These are phyloP conservation scores for Pseudogymnoascus sp. DNA, from an alignment of 2,329 filamentous ascomycete genomes.

Conservation along the genomic window DNA sequence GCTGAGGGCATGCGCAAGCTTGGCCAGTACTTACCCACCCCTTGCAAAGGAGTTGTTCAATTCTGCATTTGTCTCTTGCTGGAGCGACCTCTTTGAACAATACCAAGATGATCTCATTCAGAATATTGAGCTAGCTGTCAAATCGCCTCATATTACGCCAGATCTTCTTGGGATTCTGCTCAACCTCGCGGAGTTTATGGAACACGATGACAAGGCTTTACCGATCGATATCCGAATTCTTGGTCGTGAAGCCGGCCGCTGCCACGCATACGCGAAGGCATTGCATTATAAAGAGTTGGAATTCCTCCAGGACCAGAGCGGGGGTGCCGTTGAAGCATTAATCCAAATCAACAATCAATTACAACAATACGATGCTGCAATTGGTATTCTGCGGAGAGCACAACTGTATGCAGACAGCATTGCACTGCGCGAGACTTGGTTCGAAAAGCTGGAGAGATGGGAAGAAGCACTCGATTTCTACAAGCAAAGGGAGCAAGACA, in stretches of 20 bases:
- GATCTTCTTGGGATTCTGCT: slow-evolving; percentile 90
- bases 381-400: slow-evolving; percentile 92
- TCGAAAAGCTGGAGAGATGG: slow-evolving; percentile 96
- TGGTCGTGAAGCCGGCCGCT: slow-evolving; percentile 89
- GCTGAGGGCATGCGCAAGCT: slow-evolving; percentile 79
- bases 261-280: slow-evolving; percentile 96
- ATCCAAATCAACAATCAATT: slow-evolving; percentile 99
- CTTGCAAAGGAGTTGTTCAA: slow-evolving; percentile 94
- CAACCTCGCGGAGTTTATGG: slow-evolving; percentile 98
- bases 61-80: slow-evolving; percentile 96
- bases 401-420: slow-evolving; percentile 91
- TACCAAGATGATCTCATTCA: slow-evolving; percentile 95
- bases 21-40: slow-evolving; percentile 86
- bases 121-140: slow-evolving; percentile 91
- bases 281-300: slow-evolving; percentile 98
- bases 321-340: slow-evolving; percentile 87
- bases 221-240: slow-evolving; percentile 95
- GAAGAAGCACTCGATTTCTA: slow-evolving; percentile 93
- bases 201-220: slow-evolving; percentile 96
- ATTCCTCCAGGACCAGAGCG: slow-evolving; percentile 95
- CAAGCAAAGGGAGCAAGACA: slow-evolving; percentile 71
- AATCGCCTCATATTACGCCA: slow-evolving; percentile 89
- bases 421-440: slow-evolving; percentile 95
- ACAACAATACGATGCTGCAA: slow-evolving; percentile 95
- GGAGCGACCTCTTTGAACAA: slow-evolving; percentile 94